Evolutionary conservation across 83 land plant genomes (phyloP).

Genomic region (Picea abies): DNA sequence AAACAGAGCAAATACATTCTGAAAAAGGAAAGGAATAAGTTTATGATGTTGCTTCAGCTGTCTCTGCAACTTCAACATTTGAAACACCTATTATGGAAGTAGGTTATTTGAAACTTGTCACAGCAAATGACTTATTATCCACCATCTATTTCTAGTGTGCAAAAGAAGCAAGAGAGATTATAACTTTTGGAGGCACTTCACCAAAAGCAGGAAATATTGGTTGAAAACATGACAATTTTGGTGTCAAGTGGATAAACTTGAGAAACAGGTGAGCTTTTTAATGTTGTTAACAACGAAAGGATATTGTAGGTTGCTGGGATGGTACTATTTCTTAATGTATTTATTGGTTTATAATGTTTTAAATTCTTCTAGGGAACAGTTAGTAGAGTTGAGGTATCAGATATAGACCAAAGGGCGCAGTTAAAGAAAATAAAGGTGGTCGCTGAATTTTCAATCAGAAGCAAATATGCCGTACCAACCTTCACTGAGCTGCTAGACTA

Average conservation of each 20-base stretch:
- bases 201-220: constrained; percentile 86
- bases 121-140: constrained; percentile 31
- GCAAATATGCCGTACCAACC: background rate
- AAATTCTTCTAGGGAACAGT: background rate
- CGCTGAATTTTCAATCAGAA: background rate
- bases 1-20: constrained; percentile 26
- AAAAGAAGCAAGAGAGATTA: constrained; percentile 75
- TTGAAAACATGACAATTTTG: constrained; percentile 86
- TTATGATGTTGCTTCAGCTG: constrained; percentile 19
- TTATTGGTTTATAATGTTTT: constrained; percentile 18
- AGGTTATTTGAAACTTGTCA: constrained; percentile 18
- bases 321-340: background rate
- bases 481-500: background rate
- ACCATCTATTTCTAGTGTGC: constrained; percentile 31
- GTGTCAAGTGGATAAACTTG: constrained; percentile 68
- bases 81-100: constrained; percentile 11
- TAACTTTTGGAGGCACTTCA: constrained; percentile 91
- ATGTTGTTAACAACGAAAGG: background rate
- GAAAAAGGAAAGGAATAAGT: constrained; percentile 41
- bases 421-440: constrained; percentile 31
- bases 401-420: constrained; percentile 28
- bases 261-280: constrained; percentile 66
- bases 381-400: background rate
- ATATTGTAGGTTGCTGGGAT: background rate
- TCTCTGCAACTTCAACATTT: background rate